A percentile compares a stretch with the other conserved stretches of the same genome.
phyloP scores from a whole-genome alignment of 2,329 filamentous ascomycete species.

The Diaporthe humulicola region DNA sequence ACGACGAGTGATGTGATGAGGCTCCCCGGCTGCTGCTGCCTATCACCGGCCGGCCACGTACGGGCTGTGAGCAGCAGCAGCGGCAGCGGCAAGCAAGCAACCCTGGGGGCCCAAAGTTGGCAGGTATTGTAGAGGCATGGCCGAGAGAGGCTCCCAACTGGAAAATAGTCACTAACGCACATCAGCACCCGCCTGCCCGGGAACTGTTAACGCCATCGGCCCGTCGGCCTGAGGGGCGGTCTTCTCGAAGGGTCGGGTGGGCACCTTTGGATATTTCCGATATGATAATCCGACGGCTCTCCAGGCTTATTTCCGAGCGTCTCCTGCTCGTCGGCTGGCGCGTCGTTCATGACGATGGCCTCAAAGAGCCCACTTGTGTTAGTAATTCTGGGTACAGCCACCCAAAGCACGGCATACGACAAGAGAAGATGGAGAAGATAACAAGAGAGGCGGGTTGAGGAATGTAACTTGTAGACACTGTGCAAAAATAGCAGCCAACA shows the following conservation, averaged over 20 bases:
- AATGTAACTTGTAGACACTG: background rate
- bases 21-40: constrained; percentile 13
- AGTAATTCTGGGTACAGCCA: background rate
- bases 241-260: background rate
- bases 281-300: background rate
- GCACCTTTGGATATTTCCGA: background rate
- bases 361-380: background rate
- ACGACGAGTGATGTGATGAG: constrained; percentile 14
- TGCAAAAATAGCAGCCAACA: background rate
- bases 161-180: background rate
- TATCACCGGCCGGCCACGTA: background rate
- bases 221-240: background rate
- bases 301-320: background rate
- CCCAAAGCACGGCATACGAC: too few relatives aligned
- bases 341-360: background rate
- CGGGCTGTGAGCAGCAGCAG: background rate
- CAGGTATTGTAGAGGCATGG: background rate
- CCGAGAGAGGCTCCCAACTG: background rate
- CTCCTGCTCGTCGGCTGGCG: background rate
- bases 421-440: too few relatives aligned
- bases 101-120: background rate
- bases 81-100: too few relatives aligned
- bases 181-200: background rate
- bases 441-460: too few relatives aligned
- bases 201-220: background rate